Evolutionary conservation across 495 filamentous ascomycete genomes (phyloP).

Genomic region (Daldinia childiae): DNA sequence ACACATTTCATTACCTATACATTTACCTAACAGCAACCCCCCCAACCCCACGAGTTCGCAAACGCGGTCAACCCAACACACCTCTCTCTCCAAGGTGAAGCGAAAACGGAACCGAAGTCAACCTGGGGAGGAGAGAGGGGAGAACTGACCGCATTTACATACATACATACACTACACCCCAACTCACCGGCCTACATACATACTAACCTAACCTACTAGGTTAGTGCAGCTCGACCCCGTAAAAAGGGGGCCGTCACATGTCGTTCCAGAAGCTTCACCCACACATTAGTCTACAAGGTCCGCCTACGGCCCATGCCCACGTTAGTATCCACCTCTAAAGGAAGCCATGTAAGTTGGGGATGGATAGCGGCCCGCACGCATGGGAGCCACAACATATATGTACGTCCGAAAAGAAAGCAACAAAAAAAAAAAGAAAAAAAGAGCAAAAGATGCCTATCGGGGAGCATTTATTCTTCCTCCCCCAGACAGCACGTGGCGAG

Average conservation of each 20-base stretch:
- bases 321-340: background rate
- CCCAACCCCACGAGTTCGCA: background rate
- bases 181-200: background rate
- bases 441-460: background rate
- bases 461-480: background rate
- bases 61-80: background rate
- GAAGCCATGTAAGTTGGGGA: background rate
- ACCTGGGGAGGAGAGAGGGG: background rate
- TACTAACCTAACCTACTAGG: too few species aligned
- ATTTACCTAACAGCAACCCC: too few species aligned
- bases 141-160: background rate
- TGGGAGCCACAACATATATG: background rate
- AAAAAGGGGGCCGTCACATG: background rate
- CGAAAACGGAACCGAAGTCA: background rate
- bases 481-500: constrained; percentile 1
- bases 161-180: background rate
- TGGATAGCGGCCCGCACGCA: background rate
- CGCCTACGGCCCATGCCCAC: background rate
- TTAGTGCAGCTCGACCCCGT: background rate
- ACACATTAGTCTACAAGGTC: background rate
- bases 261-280: background rate
- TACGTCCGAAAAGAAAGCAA: background rate
- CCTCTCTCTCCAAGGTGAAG: background rate
- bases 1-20: background rate
- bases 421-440: too few species aligned